phyloP scores from a whole-genome alignment of 208 protist genomes.

The Leishmania aethiopica region DNA sequence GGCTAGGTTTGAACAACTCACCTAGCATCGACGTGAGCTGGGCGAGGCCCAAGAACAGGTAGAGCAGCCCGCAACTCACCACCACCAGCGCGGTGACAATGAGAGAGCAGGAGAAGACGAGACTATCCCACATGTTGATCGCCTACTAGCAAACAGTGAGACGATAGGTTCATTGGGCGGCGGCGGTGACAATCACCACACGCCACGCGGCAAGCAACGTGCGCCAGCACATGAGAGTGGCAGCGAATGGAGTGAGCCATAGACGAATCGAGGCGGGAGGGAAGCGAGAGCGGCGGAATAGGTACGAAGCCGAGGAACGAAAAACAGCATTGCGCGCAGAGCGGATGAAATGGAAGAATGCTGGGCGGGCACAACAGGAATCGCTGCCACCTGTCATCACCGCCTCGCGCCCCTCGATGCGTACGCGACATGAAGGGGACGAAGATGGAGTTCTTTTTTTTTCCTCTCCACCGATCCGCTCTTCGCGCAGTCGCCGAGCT shows the following conservation, averaged over 20 bases:
- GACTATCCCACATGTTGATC: neutral
- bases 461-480: neutral
- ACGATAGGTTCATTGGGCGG: too few relatives aligned
- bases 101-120: constrained; percentile 11
- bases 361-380: neutral
- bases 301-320: neutral
- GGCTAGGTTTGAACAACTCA: neutral
- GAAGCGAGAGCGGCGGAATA: neutral
- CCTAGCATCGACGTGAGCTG: constrained; percentile 6
- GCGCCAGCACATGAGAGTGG: neutral
- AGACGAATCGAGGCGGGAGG: neutral
- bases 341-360: neutral
- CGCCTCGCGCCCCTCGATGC: neutral
- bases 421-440: neutral
- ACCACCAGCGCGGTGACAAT: constrained; percentile 20
- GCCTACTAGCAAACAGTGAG: neutral
- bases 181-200: neutral
- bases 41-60: constrained; percentile 9
- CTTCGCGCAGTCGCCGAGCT: neutral
- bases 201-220: neutral
- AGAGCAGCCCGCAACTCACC: constrained; percentile 11
- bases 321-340: neutral
- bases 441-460: neutral
- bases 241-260: too few relatives aligned
- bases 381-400: neutral